Base-by-base conservation (phyloP, 2,329 filamentous ascomycete genomes). In the Penicillium aurantiogriseum region DNA sequence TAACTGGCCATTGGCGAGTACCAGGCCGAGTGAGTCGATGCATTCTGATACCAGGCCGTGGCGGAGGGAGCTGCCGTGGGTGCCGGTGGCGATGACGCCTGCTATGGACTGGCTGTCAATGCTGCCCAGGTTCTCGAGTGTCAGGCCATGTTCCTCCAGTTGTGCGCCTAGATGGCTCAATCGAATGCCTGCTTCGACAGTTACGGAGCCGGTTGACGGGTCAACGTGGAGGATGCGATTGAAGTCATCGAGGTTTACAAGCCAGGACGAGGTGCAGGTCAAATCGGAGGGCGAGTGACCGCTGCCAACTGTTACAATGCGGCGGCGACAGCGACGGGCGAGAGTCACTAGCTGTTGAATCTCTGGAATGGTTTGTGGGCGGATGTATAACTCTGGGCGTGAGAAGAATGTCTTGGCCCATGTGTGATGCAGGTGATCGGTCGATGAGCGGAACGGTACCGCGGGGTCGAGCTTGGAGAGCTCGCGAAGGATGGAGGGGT, bases 401-500 rank as follows among this genome's bases (percentile, higher is more conserved):
- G 89, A 94, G 69, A 89, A 88, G 78, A 95, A 97, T 49, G 94
- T 97, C 70, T 88, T 88, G 39, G 94, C 94, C 94, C 94, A 99
- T 21, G 94, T 99, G 68, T 88, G 88, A 79, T 97, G 94, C 48
- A 87, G 77, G 74, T 97, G 87, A 52, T 84, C 80, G 58, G 83
- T 79, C 57, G 82, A 82, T 6, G 90, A 90, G 72, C 88, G 89
- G 78, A 97, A 96, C 43, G 91, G 86, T 39, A 94, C 76, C 57
- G 79, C 75, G 64, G 84, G 81, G 68, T 87, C 80, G 71, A 85
- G 81, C 62, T 79, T 80, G 35, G 80, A 77, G 61, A 88, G 78
- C 72, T 88, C 85, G 60, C 77, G 76, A 57, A 76, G 65, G 62
- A 87, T 74, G 58, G 71, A 62, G 65, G 77, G 73, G 68, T 83